These are phyloP conservation scores for Ceratobasidium sp. DNA, from an alignment of 1,284 basidiomycete species.

Conservation along the genomic window DNA sequence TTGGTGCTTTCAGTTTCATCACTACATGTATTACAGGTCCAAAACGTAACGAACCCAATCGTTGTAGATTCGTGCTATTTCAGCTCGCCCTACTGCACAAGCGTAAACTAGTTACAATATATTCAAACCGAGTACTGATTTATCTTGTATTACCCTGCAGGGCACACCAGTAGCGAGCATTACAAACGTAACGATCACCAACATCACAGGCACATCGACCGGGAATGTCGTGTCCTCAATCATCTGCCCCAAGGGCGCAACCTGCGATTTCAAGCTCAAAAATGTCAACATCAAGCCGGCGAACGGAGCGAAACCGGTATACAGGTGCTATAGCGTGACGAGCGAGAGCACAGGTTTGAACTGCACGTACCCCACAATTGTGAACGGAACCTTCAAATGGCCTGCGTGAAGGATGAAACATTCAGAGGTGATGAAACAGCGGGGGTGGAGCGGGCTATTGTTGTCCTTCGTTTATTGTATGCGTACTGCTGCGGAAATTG, in stretches of 20 bases:
- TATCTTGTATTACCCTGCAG: not conserved
- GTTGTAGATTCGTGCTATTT: slow-evolving; percentile 41
- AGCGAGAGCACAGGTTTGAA: slow-evolving; percentile 26
- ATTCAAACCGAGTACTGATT: not conserved
- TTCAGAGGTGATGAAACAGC: not conserved
- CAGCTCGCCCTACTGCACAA: slow-evolving; percentile 12
- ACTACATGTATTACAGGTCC: not conserved
- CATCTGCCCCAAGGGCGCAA: slow-evolving; percentile 31
- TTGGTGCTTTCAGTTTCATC: not conserved
- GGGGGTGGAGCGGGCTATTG: not conserved
- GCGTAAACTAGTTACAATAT: not conserved
- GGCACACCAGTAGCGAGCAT: slow-evolving; percentile 27
- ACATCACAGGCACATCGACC: slow-evolving; percentile 12
- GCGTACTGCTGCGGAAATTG: not conserved
- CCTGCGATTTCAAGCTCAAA: slow-evolving; percentile 34
- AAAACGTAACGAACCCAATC: slow-evolving; percentile 21
- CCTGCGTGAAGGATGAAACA: not conserved
- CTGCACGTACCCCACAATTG: slow-evolving; percentile 28
- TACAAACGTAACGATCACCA: slow-evolving; percentile 40
- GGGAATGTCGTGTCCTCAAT: slow-evolving; percentile 21
- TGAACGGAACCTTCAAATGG: slow-evolving; percentile 34
- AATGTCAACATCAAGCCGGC: slow-evolving; percentile 35
- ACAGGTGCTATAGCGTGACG: slow-evolving; percentile 22
- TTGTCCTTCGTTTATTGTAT: not conserved
- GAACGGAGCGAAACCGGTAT: not conserved